Conservation (phyloP, 169 alveolate genomes). For the Besnoitia besnoiti region DNA sequence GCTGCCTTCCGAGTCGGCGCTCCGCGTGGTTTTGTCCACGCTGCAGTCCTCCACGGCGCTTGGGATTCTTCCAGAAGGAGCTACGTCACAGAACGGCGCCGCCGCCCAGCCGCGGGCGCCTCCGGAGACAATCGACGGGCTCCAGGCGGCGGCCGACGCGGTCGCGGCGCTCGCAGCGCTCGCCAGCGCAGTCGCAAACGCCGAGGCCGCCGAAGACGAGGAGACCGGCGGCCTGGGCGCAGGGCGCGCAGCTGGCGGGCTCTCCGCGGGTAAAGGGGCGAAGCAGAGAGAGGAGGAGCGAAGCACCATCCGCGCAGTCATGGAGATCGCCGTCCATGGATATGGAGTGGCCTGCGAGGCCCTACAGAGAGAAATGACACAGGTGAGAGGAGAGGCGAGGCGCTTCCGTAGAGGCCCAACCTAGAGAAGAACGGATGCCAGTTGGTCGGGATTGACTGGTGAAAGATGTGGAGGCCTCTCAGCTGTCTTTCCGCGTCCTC, state of each 20-base stretch:
- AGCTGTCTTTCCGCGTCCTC: no score
- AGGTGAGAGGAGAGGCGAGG: background rate
- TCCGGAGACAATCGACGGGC: conserved; percentile 1
- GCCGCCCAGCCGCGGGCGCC: conserved; percentile 45
- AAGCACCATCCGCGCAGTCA: background rate
- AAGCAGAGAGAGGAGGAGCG: background rate
- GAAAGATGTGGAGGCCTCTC: no score
- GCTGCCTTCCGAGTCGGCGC: background rate
- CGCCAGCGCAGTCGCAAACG: background rate
- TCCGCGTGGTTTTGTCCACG: background rate
- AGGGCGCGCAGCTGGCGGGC: background rate
- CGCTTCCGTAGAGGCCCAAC: no score
- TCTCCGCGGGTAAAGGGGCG: background rate
- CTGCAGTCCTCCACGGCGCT: background rate
- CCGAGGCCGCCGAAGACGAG: background rate
- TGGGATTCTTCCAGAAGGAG: no score
- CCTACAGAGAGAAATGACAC: background rate
- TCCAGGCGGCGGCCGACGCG: conserved; percentile 26
- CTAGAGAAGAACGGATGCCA: no score
- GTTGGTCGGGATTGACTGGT: no score
- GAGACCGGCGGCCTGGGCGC: background rate
- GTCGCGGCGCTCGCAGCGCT: conserved; percentile 44
- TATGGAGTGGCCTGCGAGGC: background rate
- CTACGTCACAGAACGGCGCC: conserved; percentile 38
- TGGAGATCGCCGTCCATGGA: background rate